A percentile compares a stretch with the other conserved stretches of the same genome.
Conservation (phyloP, 495 filamentous ascomycete genomes). For the Neurospora sp. region DNA sequence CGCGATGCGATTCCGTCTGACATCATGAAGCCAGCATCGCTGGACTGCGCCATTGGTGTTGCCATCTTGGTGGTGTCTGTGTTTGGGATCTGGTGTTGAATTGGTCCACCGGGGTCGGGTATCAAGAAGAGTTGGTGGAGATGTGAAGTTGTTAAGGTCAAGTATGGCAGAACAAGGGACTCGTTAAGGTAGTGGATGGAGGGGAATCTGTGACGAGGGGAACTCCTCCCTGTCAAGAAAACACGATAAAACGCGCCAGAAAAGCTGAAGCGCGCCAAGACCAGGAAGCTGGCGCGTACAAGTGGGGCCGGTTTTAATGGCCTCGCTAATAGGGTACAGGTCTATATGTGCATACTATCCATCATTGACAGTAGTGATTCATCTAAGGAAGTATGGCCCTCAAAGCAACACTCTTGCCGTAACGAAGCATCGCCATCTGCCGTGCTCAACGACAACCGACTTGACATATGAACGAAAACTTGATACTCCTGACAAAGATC, state of each 20-base stretch:
- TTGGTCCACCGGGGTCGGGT: background rate
- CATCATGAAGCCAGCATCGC: slow-evolving; percentile 34
- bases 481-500: background rate
- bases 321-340: background rate
- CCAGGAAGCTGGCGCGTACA: slow-evolving; percentile 7
- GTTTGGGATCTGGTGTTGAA: slow-evolving; percentile 1
- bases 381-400: rapidly evolving
- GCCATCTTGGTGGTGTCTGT: slow-evolving; percentile 14
- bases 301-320: slow-evolving; percentile 12
- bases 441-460: too few species aligned
- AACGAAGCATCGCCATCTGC: background rate
- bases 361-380: rapidly evolving
- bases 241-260: slow-evolving; percentile 26
- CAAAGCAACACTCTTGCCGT: background rate
- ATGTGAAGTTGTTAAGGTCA: background rate
- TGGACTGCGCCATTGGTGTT: slow-evolving; percentile 29
- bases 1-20: slow-evolving; percentile 28
- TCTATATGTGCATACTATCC: rapidly evolving
- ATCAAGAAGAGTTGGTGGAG: background rate
- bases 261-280: slow-evolving; percentile 5
- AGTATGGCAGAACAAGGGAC: background rate
- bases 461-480: background rate
- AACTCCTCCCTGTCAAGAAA: slow-evolving; percentile 14
- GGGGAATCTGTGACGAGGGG: background rate
- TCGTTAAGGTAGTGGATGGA: background rate